Percentiles rank a stretch among this genome's conserved stretches.
Conservation (phyloP, 129 eudicot genomes). For the Kitagawia praeruptora region DNA sequence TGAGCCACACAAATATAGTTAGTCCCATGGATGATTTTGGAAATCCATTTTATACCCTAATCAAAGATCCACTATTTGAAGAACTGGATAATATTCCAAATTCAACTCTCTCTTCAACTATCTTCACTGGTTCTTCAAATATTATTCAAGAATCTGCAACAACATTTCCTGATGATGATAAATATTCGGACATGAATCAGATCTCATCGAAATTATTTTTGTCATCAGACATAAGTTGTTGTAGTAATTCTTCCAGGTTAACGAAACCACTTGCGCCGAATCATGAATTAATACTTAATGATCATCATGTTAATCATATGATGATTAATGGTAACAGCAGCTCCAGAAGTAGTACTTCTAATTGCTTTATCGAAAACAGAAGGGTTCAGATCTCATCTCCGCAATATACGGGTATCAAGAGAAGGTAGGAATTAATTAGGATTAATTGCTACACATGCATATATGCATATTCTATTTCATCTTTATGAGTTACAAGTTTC, state of each 20-base stretch:
- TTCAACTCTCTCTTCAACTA: background rate
- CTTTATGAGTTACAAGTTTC: background rate
- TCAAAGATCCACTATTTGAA: constrained; percentile 41
- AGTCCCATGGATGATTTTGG: constrained; percentile 38
- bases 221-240: background rate
- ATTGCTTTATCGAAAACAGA: constrained; percentile 39
- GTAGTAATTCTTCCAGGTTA: constrained; percentile 7
- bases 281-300: constrained; percentile 8
- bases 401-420: constrained; percentile 81
- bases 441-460: background rate
- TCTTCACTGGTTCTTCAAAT: background rate
- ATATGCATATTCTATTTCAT: background rate
- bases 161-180: constrained; percentile 5
- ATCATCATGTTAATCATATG: constrained; percentile 6
- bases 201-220: constrained; percentile 35
- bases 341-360: constrained; percentile 18
- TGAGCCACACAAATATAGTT: constrained; percentile 6
- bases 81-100: constrained; percentile 16
- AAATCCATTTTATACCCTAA: constrained; percentile 39
- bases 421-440: constrained; percentile 43
- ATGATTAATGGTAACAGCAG: constrained; percentile 15
- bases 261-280: constrained; percentile 8
- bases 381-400: constrained; percentile 78
- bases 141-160: background rate
- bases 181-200: constrained; percentile 55